Percentiles rank a stretch among this genome's conserved stretches.
Conservation (phyloP, 352 stramenopile genomes). For the Elongisporangium anandrum region DNA sequence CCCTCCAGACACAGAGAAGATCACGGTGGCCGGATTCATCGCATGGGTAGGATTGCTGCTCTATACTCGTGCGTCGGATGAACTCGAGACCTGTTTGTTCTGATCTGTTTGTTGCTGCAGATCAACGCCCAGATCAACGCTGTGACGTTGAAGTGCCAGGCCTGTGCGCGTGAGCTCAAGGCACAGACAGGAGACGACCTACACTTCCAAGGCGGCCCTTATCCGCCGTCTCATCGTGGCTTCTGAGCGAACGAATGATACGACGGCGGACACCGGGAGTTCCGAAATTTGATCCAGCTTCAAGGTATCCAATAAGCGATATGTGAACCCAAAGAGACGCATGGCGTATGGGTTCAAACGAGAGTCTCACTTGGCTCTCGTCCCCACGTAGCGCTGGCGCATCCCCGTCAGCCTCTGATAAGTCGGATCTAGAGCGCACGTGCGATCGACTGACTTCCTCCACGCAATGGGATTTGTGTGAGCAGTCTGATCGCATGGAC, state of each 20-base stretch:
- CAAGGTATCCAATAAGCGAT: not conserved
- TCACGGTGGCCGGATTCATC: slow-evolving; percentile 32
- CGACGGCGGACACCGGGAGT: not conserved
- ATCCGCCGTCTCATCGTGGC: slow-evolving; percentile 16
- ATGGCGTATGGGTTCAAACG: not conserved
- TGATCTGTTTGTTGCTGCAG: slow-evolving; percentile 18
- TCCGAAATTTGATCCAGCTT: not conserved
- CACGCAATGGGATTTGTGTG: not conserved
- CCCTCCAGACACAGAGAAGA: slow-evolving; percentile 8
- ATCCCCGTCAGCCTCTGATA: not conserved
- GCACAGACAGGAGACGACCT: slow-evolving; percentile 53
- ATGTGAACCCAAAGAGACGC: not conserved
- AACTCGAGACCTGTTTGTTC: not conserved
- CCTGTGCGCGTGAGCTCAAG: slow-evolving; percentile 35
- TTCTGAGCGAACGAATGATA: not conserved
- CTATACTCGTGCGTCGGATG: not conserved
- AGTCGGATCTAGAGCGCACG: not conserved
- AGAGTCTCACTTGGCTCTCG: not conserved
- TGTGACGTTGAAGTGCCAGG: slow-evolving; percentile 38
- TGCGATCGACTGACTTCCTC: not conserved
- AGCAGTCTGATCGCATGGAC: not conserved
- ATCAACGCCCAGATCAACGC: slow-evolving; percentile 30
- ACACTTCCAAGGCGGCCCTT: slow-evolving; percentile 51
- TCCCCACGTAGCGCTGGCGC: not conserved
- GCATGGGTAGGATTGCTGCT: slow-evolving; percentile 29